These are phyloP conservation scores for Jacaranda mimosifolia DNA, from an alignment of 257 asterid species.

Conservation along the genomic window DNA sequence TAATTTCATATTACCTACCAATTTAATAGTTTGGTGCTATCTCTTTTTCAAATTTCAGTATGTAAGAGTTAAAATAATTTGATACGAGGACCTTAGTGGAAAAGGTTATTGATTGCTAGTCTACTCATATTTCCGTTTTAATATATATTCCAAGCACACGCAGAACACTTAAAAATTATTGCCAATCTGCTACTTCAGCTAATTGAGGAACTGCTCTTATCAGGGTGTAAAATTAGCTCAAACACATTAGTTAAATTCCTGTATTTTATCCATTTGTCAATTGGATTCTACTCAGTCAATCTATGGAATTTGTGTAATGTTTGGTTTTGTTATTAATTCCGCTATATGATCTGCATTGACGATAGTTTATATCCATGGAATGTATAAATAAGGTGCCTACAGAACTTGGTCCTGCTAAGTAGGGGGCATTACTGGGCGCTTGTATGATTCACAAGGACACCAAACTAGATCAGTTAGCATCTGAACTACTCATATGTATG, in stretches of 20 bases:
- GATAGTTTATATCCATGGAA: conserved; percentile 73
- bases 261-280: conserved; percentile 75
- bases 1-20: too few species aligned
- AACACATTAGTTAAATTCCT: conserved; percentile 81
- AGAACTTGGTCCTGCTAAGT: conserved; percentile 78
- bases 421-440: conserved; percentile 89
- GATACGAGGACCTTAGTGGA: too few species aligned
- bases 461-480: conserved; percentile 70
- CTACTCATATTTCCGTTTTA: too few species aligned
- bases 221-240: conserved; percentile 60
- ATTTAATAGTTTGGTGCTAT: too few species aligned
- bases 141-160: too few species aligned
- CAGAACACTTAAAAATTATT: too few species aligned
- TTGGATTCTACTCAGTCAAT: conserved; percentile 59
- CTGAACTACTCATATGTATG: conserved; percentile 68
- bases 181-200: too few species aligned
- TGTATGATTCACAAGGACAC: conserved; percentile 88
- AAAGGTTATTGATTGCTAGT: too few species aligned
- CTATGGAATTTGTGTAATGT: conserved; percentile 74
- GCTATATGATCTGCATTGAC: conserved; percentile 82
- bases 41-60: too few species aligned
- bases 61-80: too few species aligned
- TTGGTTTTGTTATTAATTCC: conserved; percentile 50
- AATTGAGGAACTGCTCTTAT: conserved; percentile 61
- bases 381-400: conserved; percentile 72